phyloP scores from a whole-genome alignment of 805 yeast genomes.

The Barnettozyma sucrosica region DNA sequence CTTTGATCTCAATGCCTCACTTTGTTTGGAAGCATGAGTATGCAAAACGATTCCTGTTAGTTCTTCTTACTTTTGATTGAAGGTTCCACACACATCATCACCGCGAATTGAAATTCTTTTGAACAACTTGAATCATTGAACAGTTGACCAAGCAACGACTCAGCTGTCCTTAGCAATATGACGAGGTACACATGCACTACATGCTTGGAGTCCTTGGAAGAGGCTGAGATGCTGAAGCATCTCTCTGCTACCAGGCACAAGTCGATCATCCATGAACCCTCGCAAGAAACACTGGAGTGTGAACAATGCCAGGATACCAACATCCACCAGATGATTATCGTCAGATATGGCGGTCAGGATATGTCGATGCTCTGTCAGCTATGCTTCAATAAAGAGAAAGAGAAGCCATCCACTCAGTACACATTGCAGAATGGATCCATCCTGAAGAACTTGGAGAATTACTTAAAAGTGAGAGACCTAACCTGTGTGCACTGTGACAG shows the following conservation, averaged over 20 bases:
- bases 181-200: slow-evolving; percentile 39
- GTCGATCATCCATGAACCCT: slow-evolving; percentile 30
- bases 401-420: slow-evolving; percentile 44
- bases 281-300: slow-evolving; percentile 43
- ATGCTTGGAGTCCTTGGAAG: slow-evolving; percentile 33
- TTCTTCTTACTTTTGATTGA: no score
- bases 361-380: slow-evolving; percentile 42
- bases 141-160: neutral
- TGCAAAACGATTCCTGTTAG: no score
- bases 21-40: no score
- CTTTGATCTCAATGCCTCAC: no score
- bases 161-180: slow-evolving; percentile 9
- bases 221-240: slow-evolving; percentile 44
- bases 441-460: slow-evolving; percentile 41
- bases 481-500: slow-evolving; percentile 40
- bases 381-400: slow-evolving; percentile 39
- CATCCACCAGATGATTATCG: slow-evolving; percentile 45
- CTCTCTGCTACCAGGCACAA: slow-evolving; percentile 49
- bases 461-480: slow-evolving; percentile 45
- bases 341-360: slow-evolving; percentile 51
- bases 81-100: neutral
- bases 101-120: neutral
- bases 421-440: slow-evolving; percentile 50
- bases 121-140: neutral
- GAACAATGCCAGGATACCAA: slow-evolving; percentile 51